Base-by-base conservation (phyloP, 768 basidiomycete species). In the Leccinum uliginosum region DNA sequence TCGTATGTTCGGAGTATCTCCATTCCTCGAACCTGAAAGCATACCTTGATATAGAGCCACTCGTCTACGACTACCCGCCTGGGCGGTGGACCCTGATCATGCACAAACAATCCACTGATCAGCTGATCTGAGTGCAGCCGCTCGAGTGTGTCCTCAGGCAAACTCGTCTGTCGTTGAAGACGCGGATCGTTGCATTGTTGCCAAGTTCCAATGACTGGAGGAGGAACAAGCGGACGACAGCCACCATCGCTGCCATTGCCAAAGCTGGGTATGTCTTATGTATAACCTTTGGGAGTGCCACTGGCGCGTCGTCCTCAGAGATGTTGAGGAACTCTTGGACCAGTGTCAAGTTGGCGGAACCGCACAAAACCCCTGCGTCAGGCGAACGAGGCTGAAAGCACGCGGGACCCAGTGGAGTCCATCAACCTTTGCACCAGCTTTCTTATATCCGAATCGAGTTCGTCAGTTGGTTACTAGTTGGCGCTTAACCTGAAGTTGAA, bases 291-390 rank as follows among this genome's bases (percentile, higher is more conserved):
- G 87, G 87, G 73, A 78, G 87, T 0, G 83, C 78, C 0, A 88
- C n/a, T n/a, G n/a, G 65, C 0, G 77, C 83, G 60, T 89, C 87
- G 64, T 90, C 86, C 64, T 86, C 85, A 0, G 86, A 74, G 30
- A 88, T 67, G 62, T 86, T 87, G 57, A 88, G 74, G 67, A 86
- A 87, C 63, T 87, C 83, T 3, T n/a, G n/a, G n/a, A n/a, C 78
- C 76, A 0, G 76, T 76, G 64, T 88, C 86, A 48, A 76, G 56
- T 7, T 27, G 49, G 2, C 61, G 64, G 12, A 35, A 35, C 35
- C 34, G 8, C 8, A 35, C 8, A 35, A 35, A 35, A 35, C 35
- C 35, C 35, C 35, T 12, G 15, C 3, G 6, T 15, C 15, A 34
- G 34, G 34, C 34, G 35, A 9, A 35, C 35, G 15, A 35, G 7